Conservation (phyloP, 768 basidiomycete species). For the Multifurca ochricompacta region DNA sequence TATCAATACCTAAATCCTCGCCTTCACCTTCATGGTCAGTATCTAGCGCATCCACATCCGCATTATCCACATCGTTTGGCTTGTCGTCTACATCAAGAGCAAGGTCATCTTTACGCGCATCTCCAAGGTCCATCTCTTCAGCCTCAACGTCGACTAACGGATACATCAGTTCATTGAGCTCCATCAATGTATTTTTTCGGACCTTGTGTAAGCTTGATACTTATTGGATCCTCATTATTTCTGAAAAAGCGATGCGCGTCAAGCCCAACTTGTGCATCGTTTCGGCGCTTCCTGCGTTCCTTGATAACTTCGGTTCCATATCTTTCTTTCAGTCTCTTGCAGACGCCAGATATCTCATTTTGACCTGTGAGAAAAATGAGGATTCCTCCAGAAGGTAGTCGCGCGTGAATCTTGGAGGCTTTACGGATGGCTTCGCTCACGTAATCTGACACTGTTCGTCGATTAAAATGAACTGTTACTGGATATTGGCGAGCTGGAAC, state of each 20-base stretch:
- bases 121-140: constrained; percentile 73
- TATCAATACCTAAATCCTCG: constrained; percentile 49
- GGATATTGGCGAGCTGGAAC: constrained; percentile 90
- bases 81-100: constrained; percentile 58
- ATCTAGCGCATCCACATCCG: constrained; percentile 68
- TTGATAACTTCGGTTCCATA: constrained; percentile 63
- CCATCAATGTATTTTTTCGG: neutral
- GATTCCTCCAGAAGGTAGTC: constrained; percentile 88
- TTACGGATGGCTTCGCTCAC: constrained; percentile 88
- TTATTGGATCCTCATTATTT: constrained; percentile 1
- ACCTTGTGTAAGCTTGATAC: constrained; percentile 45
- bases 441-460: constrained; percentile 81
- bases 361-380: constrained; percentile 94
- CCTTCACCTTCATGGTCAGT: constrained; percentile 56
- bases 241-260: constrained; percentile 12
- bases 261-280: constrained; percentile 5
- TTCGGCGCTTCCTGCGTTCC: constrained; percentile 37
- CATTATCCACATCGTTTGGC: constrained; percentile 40
- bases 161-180: constrained; percentile 6
- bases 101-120: constrained; percentile 37
- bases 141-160: constrained; percentile 62
- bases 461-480: constrained; percentile 90
- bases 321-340: constrained; percentile 68
- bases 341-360: constrained; percentile 85
- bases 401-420: constrained; percentile 82